Evolutionary conservation across 176 grass and related monocot genomes (phyloP), one percentile per base, ranked within the genome.

Genomic region (Triticum timopheevii): DNA sequence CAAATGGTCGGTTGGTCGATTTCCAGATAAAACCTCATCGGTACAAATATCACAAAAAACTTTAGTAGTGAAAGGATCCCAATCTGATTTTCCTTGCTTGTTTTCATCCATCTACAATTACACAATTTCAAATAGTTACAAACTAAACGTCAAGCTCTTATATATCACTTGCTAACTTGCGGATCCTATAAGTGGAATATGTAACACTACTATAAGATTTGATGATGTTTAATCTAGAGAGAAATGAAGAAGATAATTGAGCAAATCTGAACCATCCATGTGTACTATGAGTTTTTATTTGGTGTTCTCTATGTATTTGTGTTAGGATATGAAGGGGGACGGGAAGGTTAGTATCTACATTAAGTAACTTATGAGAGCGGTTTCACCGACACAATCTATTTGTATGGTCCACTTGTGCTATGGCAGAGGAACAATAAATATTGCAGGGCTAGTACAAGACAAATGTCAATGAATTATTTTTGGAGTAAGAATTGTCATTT

Each of bases 51-150:
- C 70, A 45, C 70, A 73, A 45, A 73, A 45, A 25, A 73, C 73
- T 76, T 76, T 76, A 31, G 73, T 76, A 20, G 44, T 4, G 17
- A 52, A 76, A 11, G 44, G 1, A 76, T 76, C 8, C 73, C 44
- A 76, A 52, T 52, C 15, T 52, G 73, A 3, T 76, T 50, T 28
- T 52, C 24, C 73, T 76, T 30, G 44, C 73, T 19, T 76, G 44
- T 30, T 76, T 76, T 76, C 73, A n/a, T 76, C 44, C 25, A 76
- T 76, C 73, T 76, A 11, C 73, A 76, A 76, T 76, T 50, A 76
- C 73, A 76, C 73, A 76, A 76, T 76, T 76, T 76, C 24, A 76
- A 13, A 22, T 20, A 19, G 34, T 7, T 34, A 69, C 33, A 69
- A 69, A 69, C 19, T 70, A 70, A 70, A 70, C 34, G 3, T 70